A percentile compares a stretch with the other conserved stretches of the same genome.
phyloP scores from a whole-genome alignment of 176 grass and related monocot genomes.

The Zoysia japonica region DNA sequence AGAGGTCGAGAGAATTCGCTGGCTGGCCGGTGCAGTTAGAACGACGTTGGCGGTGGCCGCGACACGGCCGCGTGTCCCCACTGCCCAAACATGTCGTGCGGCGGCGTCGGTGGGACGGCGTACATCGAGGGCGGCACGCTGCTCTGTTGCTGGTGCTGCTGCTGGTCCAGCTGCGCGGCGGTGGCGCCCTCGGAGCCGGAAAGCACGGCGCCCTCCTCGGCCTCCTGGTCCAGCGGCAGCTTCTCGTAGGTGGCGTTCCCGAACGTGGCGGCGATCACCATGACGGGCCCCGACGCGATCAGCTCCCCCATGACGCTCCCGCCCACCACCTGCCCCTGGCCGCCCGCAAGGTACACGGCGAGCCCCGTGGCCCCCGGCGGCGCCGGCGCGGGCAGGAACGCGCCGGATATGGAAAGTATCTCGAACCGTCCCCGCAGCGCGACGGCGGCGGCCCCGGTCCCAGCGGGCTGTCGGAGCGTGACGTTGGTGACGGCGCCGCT shows the following conservation, averaged over 20 bases:
- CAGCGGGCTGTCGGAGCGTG: constrained; percentile 70
- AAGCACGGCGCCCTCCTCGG: constrained; percentile 48
- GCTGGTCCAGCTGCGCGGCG: constrained; percentile 40
- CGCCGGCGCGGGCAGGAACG: constrained; percentile 77
- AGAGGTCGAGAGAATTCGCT: not conserved
- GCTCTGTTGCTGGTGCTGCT: constrained; percentile 39
- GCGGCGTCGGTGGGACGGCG: constrained; percentile 49
- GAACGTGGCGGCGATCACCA: constrained; percentile 93
- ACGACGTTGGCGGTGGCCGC: constrained; percentile 51
- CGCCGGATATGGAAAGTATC: constrained; percentile 75
- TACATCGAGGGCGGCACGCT: constrained; percentile 51
- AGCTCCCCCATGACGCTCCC: constrained; percentile 86
- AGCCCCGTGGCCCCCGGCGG: constrained; percentile 69
- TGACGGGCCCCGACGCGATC: constrained; percentile 78
- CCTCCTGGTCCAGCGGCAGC: constrained; percentile 73
- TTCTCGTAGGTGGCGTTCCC: constrained; percentile 86
- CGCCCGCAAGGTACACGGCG: constrained; percentile 77
- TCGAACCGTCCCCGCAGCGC: constrained; percentile 74
- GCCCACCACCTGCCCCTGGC: constrained; percentile 82
- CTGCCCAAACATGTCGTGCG: constrained; percentile 68
- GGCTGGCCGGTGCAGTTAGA: constrained; percentile 32
- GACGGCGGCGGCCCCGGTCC: constrained; percentile 40
- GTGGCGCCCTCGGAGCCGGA: constrained; percentile 45
- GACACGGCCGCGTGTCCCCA: constrained; percentile 62
- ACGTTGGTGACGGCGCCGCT: constrained; percentile 79